These are phyloP conservation scores for Aegilops umbellulata DNA, from an alignment of 176 grass and related monocot species.

Conservation along the genomic window DNA sequence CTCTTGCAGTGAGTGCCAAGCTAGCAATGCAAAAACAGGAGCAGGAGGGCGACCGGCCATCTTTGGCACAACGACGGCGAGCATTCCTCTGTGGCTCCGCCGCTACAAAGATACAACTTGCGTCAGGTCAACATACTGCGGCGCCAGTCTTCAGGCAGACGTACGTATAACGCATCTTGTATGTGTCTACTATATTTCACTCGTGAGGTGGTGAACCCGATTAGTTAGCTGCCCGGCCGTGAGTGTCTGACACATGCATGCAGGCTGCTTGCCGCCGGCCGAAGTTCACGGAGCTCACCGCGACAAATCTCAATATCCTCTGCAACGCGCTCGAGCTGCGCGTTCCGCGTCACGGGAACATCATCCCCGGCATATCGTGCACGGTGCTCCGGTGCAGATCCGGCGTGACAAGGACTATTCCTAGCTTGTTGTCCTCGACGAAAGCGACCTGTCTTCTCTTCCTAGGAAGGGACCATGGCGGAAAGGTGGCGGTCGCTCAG, in stretches of 20 bases:
- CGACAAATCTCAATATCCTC: conserved; percentile 61
- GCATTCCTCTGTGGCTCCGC: neutral
- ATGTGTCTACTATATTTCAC: neutral
- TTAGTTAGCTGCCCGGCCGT: neutral
- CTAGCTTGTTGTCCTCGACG: neutral
- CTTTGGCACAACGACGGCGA: neutral
- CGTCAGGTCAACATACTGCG: neutral
- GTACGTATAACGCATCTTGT: neutral
- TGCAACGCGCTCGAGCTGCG: conserved; percentile 49
- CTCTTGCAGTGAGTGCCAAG: neutral
- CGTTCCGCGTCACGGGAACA: conserved; percentile 37
- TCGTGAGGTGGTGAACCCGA: neutral
- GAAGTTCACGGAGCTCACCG: conserved; percentile 69
- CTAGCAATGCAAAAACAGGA: neutral
- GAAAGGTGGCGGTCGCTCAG: conserved; percentile 45
- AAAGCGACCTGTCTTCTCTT: conserved; percentile 57
- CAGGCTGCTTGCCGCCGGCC: neutral
- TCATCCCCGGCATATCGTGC: conserved; percentile 52
- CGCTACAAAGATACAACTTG: neutral
- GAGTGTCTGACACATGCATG: too few species aligned
- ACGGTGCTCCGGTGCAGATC: conserved; percentile 57
- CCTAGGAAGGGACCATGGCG: conserved; percentile 43
- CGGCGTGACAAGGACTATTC: conserved; percentile 23
- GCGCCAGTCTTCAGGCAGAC: neutral
- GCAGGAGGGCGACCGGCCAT: neutral